Evolutionary conservation across 1,284 basidiomycete genomes (phyloP), one percentile per base, ranked within the genome.

Genomic region (Trametes hirsuta): DNA sequence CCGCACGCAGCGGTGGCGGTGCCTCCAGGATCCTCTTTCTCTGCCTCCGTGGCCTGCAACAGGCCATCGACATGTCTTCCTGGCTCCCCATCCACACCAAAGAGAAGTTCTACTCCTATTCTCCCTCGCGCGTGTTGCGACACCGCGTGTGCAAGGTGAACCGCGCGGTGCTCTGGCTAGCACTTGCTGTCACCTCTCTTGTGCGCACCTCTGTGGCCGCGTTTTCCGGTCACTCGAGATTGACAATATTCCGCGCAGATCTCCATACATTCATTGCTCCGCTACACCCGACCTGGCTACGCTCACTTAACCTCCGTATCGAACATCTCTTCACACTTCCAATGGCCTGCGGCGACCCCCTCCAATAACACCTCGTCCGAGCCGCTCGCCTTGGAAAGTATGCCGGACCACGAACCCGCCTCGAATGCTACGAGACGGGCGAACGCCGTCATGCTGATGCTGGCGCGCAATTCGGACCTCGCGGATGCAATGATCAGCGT

Each of bases 381-480:
- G 22, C 18, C 21, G 9, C n/a, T 45, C 6, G 6, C 25, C 4
- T 25, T 21, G 25, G 24, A 51, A 14, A 14, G 30, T 1, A 8
- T 8, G 11, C 37, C 51, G 0, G 51, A 53, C 5, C 45, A 58
- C 45, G 49, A 24, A 34, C 21, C 24, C 6, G 30, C 36, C 2
- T 41, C 56, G 3, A 58, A 58, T 22, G 50, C 49, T 30, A 58
- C 56, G 25, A 34, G 34, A 34, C 62, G 66, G n/a, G 74, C 73
- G 3, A 76, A 76, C 54, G 75, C 75, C 15, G 74, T 73, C 8
- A 48, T 76, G 8, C 64, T 76, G 52, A 80, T 86, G 62, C 76
- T 93, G 50, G 86, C 87, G 6, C 76, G 90, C 39, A 93, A 93
- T 71, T 77, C 77, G 25, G 91, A 94, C 68, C 64, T 90, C 5